Percentiles rank a stretch among this genome's conserved stretches.
phyloP scores from a whole-genome alignment of 2,329 filamentous ascomycete genomes.

The Tricladium varicosporioides region DNA sequence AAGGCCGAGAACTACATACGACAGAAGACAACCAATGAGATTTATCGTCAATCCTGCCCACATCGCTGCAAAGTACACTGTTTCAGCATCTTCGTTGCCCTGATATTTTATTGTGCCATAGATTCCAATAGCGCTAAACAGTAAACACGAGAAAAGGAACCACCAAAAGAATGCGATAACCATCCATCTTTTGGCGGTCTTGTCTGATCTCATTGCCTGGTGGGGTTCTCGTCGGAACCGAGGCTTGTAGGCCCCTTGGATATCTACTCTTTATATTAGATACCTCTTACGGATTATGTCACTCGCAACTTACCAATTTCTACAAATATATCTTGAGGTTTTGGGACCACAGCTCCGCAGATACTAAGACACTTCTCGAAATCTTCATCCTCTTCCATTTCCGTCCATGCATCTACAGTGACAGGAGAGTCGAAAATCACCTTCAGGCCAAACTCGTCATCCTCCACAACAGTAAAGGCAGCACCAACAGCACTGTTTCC shows the following conservation, averaged over 20 bases:
- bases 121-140: background rate
- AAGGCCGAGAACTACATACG: background rate
- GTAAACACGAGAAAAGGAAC: background rate
- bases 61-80: too few species aligned
- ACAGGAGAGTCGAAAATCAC: too few species aligned
- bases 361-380: background rate
- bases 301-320: background rate
- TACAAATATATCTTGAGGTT: background rate
- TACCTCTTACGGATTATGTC: background rate
- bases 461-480: too few species aligned
- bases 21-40: background rate
- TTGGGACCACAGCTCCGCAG: background rate
- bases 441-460: too few species aligned
- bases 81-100: too few species aligned
- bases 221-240: background rate
- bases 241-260: background rate
- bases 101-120: too few species aligned
- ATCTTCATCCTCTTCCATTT: background rate
- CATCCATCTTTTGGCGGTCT: background rate
- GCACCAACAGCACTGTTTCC: too few species aligned
- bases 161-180: background rate
- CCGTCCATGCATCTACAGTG: too few species aligned
- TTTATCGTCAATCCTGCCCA: too few species aligned
- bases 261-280: background rate
- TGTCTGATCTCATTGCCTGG: background rate